These are phyloP conservation scores for Fomitopsis serialis DNA, from an alignment of 768 basidiomycete genomes.

Conservation along the genomic window DNA sequence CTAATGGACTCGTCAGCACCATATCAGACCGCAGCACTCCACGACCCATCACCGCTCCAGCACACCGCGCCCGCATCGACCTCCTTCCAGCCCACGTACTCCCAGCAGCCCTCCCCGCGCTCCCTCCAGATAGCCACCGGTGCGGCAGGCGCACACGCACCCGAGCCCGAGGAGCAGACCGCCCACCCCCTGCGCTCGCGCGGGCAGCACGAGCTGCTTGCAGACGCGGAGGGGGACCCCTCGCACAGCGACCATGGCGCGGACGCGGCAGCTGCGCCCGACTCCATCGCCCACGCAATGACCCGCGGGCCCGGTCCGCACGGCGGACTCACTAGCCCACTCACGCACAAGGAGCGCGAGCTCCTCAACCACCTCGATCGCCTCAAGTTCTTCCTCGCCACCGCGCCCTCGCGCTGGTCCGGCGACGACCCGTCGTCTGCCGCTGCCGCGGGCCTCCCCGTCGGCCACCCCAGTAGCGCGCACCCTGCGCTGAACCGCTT, in stretches of 20 bases:
- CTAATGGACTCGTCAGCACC: conserved; percentile 10
- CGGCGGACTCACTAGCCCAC: conserved; percentile 44
- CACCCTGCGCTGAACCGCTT: conserved; percentile 85
- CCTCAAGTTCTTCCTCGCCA: conserved; percentile 86
- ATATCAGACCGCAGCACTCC: conserved; percentile 5
- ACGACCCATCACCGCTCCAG: not conserved
- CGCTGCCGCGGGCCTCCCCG: conserved; percentile 16
- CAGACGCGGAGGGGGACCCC: not conserved
- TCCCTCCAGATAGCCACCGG: conserved; percentile 23
- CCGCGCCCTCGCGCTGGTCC: conserved; percentile 71
- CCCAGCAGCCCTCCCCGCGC: conserved; percentile 4
- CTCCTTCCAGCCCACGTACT: not conserved
- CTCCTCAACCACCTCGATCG: conserved; percentile 70
- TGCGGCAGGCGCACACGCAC: conserved; percentile 14
- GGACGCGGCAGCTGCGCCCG: not conserved
- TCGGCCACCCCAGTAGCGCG: conserved; percentile 41
- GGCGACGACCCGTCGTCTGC: conserved; percentile 8
- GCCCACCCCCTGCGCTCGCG: conserved; percentile 23
- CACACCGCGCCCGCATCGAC: conserved; percentile 1
- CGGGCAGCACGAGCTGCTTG: conserved; percentile 1
- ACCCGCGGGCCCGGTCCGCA: conserved; percentile 10
- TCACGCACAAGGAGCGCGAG: conserved; percentile 62
- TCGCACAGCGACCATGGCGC: not conserved
- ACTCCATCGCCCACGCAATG: conserved; percentile 16
- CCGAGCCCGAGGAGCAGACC: conserved; percentile 26